These are phyloP conservation scores for Botrytis medusae DNA, from an alignment of 2,329 filamentous ascomycete species.

Conservation along the genomic window DNA sequence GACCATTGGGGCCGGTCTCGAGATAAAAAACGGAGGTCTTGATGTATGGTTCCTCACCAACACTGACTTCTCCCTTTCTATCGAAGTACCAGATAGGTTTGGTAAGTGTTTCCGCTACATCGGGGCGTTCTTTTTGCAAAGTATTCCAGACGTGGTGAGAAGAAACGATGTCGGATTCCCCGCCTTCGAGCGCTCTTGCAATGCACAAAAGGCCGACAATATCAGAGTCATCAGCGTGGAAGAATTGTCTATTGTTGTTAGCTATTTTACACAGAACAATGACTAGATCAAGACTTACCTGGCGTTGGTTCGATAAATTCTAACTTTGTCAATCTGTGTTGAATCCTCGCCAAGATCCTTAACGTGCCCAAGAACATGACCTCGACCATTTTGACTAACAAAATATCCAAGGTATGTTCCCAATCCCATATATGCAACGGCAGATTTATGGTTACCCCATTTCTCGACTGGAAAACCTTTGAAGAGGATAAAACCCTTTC, in stretches of 20 bases:
- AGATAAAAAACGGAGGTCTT: slow-evolving; percentile 72
- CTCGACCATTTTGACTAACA: slow-evolving; percentile 79
- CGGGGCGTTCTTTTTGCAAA: slow-evolving; percentile 71
- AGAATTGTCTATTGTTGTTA: slow-evolving; percentile 61
- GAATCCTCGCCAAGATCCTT: slow-evolving; percentile 70
- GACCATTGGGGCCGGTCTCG: slow-evolving; percentile 63
- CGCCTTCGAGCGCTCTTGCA: slow-evolving; percentile 73
- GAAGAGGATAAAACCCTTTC: slow-evolving; percentile 88
- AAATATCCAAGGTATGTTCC: slow-evolving; percentile 86
- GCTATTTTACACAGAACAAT: background rate
- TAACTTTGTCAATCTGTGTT: slow-evolving; percentile 73
- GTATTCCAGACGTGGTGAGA: slow-evolving; percentile 81
- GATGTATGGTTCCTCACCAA: slow-evolving; percentile 74
- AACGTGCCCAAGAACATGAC: slow-evolving; percentile 85
- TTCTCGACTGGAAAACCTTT: slow-evolving; percentile 75
- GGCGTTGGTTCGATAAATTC: slow-evolving; percentile 87
- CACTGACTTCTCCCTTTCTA: slow-evolving; percentile 78
- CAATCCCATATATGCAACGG: slow-evolving; percentile 87
- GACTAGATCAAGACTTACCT: slow-evolving; percentile 42
- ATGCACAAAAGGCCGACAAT: slow-evolving; percentile 83
- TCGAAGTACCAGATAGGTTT: slow-evolving; percentile 89
- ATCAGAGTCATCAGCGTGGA: slow-evolving; percentile 81
- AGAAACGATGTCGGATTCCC: slow-evolving; percentile 79
- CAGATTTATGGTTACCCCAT: slow-evolving; percentile 79
- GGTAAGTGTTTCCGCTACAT: slow-evolving; percentile 73